Evolutionary conservation across 306 rosid genomes (phyloP).

Genomic region (Mucuna pruriens): DNA sequence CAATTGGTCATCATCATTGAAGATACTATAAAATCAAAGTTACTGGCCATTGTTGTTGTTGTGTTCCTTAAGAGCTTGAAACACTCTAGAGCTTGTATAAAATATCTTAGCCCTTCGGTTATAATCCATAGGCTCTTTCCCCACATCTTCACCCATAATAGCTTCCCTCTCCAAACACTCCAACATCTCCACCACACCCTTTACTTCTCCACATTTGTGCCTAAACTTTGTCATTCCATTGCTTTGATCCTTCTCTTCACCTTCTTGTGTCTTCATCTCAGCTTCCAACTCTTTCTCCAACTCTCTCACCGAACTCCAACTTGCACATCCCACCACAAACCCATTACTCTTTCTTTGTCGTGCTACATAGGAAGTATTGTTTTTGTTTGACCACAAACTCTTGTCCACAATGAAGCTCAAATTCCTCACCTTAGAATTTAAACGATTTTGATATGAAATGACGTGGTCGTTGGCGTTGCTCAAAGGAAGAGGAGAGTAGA

Average conservation of each 20-base stretch:
- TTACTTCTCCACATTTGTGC: constrained; percentile 57
- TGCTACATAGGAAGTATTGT: neutral
- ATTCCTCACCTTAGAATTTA: neutral
- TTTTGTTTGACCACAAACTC: neutral
- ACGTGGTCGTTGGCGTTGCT: neutral
- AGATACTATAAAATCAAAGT: neutral
- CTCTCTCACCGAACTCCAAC: constrained; percentile 41
- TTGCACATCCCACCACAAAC: constrained; percentile 40
- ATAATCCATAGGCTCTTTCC: constrained; percentile 74
- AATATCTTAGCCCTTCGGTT: constrained; percentile 81
- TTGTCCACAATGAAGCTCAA: neutral
- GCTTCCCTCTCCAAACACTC: constrained; percentile 87
- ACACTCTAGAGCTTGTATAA: constrained; percentile 61
- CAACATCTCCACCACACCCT: constrained; percentile 62
- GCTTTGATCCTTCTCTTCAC: constrained; percentile 39
- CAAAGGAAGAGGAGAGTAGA: constrained; percentile 6
- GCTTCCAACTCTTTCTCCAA: constrained; percentile 54
- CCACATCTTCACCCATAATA: constrained; percentile 85
- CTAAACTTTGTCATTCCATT: constrained; percentile 36
- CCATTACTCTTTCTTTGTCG: neutral
- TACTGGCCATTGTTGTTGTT: neutral
- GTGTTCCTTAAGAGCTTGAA: constrained; percentile 73
- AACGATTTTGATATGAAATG: neutral
- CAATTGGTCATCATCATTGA: neutral
- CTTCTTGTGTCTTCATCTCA: constrained; percentile 47